These are phyloP conservation scores for Xerocomus spinulosus DNA, from an alignment of 768 basidiomycete genomes.

Conservation along the genomic window DNA sequence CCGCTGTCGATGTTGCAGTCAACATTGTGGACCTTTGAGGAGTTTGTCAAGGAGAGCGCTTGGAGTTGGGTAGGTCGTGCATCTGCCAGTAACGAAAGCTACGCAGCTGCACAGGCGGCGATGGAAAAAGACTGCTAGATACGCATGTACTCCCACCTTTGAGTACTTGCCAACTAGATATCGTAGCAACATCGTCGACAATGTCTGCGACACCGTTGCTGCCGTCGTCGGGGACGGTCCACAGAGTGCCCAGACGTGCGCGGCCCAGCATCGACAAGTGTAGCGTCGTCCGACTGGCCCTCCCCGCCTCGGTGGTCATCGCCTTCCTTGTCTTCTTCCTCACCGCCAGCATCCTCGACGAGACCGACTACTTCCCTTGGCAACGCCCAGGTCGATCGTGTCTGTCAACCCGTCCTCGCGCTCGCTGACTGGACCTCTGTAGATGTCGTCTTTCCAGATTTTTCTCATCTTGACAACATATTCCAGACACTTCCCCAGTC, in stretches of 20 bases:
- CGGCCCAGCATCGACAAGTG: background rate
- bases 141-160: too few species aligned
- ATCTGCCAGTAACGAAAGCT: constrained; percentile 36
- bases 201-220: constrained; percentile 17
- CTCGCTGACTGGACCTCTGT: background rate
- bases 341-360: constrained; percentile 28
- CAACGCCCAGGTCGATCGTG: constrained; percentile 14
- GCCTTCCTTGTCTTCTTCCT: constrained; percentile 44
- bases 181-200: too few species aligned
- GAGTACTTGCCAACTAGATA: too few species aligned
- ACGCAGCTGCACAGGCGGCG: constrained; percentile 23
- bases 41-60: constrained; percentile 71
- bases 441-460: constrained; percentile 42
- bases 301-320: constrained; percentile 35
- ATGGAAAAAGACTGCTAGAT: too few species aligned
- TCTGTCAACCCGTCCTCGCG: background rate
- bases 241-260: background rate
- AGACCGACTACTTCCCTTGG: constrained; percentile 2
- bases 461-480: constrained; percentile 46
- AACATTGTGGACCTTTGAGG: constrained; percentile 75
- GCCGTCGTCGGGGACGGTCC: background rate
- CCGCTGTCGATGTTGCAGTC: constrained; percentile 43
- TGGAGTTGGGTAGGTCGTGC: constrained; percentile 68
- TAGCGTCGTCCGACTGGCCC: constrained; percentile 2
- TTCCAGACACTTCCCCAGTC: constrained; percentile 40